A percentile compares a stretch with the other conserved stretches of the same genome.
These are phyloP conservation scores for Ceratocystis cacaofunesta DNA, from an alignment of 2,329 filamentous ascomycete genomes.

Conservation along the genomic window DNA sequence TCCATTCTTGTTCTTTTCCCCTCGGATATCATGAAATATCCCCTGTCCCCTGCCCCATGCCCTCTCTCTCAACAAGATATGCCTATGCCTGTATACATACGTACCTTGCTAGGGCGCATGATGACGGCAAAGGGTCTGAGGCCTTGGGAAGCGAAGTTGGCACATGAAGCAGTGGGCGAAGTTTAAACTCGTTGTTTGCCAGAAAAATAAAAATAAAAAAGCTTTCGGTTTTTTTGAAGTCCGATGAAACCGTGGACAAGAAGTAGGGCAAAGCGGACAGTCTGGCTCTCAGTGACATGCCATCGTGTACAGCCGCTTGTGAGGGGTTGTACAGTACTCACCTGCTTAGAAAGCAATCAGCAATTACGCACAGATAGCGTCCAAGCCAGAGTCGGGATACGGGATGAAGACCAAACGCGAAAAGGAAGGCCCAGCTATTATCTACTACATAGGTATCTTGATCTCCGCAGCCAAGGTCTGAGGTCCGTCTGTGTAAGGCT, in stretches of 20 bases:
- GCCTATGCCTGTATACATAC: neutral
- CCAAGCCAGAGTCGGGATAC: neutral
- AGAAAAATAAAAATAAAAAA: no score
- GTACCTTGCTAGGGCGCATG: conserved; percentile 1
- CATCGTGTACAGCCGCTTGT: no score
- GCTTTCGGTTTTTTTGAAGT: no score
- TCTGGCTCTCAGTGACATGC: no score
- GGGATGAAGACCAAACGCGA: neutral
- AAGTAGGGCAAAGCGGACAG: no score
- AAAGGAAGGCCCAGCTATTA: neutral
- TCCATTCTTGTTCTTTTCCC: neutral
- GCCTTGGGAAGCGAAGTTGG: neutral
- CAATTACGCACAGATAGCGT: neutral
- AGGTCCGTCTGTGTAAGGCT: no score
- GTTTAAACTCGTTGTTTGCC: neutral
- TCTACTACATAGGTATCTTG: neutral
- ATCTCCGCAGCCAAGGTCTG: neutral
- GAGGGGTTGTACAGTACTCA: no score
- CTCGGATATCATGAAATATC: neutral
- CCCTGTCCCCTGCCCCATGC: neutral
- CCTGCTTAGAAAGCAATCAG: neutral
- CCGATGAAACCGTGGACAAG: no score
- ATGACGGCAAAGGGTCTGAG: conserved; percentile 6
- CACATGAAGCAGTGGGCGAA: neutral
- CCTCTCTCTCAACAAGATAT: neutral